These are phyloP conservation scores for Cucurbita moschata DNA, from an alignment of 306 rosid species.

Conservation along the genomic window DNA sequence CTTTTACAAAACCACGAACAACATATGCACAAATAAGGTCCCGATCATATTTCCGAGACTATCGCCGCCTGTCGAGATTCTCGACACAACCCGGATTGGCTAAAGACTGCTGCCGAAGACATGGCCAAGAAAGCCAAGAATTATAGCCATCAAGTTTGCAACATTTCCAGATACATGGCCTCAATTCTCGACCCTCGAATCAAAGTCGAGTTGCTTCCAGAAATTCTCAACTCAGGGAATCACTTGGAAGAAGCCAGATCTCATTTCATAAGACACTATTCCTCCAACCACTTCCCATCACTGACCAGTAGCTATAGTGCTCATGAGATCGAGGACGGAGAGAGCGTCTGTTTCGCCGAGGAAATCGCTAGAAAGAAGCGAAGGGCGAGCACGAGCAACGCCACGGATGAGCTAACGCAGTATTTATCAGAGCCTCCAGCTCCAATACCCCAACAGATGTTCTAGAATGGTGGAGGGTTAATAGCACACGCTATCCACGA, in stretches of 20 bases:
- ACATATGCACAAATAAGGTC: conserved; percentile 79
- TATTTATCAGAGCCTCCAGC: conserved; percentile 84
- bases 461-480: conserved; percentile 94
- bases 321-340: conserved; percentile 63
- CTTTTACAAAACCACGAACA: conserved; percentile 80
- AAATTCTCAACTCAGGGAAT: conserved; percentile 49
- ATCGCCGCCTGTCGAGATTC: conserved; percentile 64
- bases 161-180: conserved; percentile 72
- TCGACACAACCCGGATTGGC: conserved; percentile 72
- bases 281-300: conserved; percentile 55
- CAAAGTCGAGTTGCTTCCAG: conserved; percentile 88
- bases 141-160: conserved; percentile 67
- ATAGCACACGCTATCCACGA: conserved; percentile 68
- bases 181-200: conserved; percentile 92
- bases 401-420: conserved; percentile 91
- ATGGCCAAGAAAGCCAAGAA: conserved; percentile 70
- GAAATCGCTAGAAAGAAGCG: conserved; percentile 93
- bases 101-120: conserved; percentile 73
- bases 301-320: conserved; percentile 45
- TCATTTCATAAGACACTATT: conserved; percentile 64
- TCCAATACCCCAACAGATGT: conserved; percentile 76
- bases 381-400: conserved; percentile 49
- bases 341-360: conserved; percentile 81
- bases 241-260: conserved; percentile 76
- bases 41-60: conserved; percentile 90